phyloP scores from a whole-genome alignment of 257 asterid species.

The Linderniella brevidens region DNA sequence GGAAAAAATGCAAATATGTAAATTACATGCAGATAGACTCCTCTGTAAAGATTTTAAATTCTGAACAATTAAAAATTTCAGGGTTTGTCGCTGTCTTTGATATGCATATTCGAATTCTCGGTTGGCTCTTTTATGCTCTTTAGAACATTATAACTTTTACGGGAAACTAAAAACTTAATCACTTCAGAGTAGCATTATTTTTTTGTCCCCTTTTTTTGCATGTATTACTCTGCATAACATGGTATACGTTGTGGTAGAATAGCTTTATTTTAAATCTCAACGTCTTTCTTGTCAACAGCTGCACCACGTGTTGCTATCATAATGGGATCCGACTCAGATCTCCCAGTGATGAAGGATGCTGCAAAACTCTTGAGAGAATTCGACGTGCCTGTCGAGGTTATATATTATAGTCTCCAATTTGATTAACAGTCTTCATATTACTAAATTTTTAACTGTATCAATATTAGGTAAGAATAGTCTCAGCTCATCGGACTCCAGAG shows the following conservation, averaged over 20 bases:
- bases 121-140: no score
- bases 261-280: conserved; percentile 2
- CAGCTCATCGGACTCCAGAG: conserved; percentile 96
- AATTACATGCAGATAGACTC: no score
- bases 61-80: no score
- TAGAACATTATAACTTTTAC: no score
- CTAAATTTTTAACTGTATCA: not conserved
- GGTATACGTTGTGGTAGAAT: not conserved
- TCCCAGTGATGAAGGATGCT: conserved; percentile 97
- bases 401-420: conserved; percentile 5
- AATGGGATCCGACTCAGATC: conserved; percentile 99
- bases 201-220: not conserved
- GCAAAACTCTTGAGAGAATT: conserved; percentile 70
- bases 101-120: no score
- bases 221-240: not conserved
- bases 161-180: no score
- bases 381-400: conserved; percentile 76
- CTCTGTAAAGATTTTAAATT: no score
- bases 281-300: conserved; percentile 21
- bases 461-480: conserved; percentile 71
- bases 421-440: not conserved
- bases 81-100: no score
- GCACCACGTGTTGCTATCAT: conserved; percentile 86
- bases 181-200: no score
- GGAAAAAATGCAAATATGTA: no score